Evolutionary conservation across 2,329 filamentous ascomycete genomes (phyloP).

Genomic region (Cordyceps sp.): DNA sequence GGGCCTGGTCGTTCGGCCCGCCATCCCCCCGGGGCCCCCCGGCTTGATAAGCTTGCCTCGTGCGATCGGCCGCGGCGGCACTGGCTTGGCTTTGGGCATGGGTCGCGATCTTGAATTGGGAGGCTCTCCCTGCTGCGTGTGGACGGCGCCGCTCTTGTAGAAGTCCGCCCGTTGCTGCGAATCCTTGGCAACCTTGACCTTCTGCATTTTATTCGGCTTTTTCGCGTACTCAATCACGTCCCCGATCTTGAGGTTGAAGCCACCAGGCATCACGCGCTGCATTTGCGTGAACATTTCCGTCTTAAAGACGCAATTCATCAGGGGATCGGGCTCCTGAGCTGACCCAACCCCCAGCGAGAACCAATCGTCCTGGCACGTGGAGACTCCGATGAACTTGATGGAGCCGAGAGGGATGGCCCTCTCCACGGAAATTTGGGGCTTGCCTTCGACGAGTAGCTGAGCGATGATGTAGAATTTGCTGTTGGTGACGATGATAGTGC

Average conservation of each 20-base stretch:
- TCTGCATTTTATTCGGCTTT: slow-evolving; percentile 83
- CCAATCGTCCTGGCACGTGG: slow-evolving; percentile 84
- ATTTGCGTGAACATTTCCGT: slow-evolving; percentile 95
- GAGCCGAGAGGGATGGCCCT: slow-evolving; percentile 67
- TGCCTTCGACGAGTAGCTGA: slow-evolving; percentile 66
- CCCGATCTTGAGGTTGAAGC: slow-evolving; percentile 68
- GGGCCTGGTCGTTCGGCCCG: slow-evolving; percentile 61
- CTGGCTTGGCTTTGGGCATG: slow-evolving; percentile 73
- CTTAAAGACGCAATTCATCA: slow-evolving; percentile 87
- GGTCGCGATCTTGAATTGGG: slow-evolving; percentile 68
- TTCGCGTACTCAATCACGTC: slow-evolving; percentile 89
- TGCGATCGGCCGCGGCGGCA: slow-evolving; percentile 80
- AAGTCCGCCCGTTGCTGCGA: slow-evolving; percentile 59
- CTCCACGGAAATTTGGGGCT: slow-evolving; percentile 68
- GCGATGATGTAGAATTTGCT: slow-evolving; percentile 80
- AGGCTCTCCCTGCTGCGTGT: slow-evolving; percentile 71
- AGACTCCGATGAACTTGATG: slow-evolving; percentile 75
- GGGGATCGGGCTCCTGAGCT: slow-evolving; percentile 79
- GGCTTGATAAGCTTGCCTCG: slow-evolving; percentile 84
- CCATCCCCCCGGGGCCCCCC: slow-evolving; percentile 76
- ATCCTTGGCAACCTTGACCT: slow-evolving; percentile 84
- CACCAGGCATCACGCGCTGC: slow-evolving; percentile 60
- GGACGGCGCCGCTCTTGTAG: slow-evolving; percentile 88
- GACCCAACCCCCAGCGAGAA: slow-evolving; percentile 86
- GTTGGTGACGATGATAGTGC: slow-evolving; percentile 70